Percentiles rank a stretch among this genome's conserved stretches.
Conservation (phyloP, 345 rosid genomes). For the Bruguiera parviflora region DNA sequence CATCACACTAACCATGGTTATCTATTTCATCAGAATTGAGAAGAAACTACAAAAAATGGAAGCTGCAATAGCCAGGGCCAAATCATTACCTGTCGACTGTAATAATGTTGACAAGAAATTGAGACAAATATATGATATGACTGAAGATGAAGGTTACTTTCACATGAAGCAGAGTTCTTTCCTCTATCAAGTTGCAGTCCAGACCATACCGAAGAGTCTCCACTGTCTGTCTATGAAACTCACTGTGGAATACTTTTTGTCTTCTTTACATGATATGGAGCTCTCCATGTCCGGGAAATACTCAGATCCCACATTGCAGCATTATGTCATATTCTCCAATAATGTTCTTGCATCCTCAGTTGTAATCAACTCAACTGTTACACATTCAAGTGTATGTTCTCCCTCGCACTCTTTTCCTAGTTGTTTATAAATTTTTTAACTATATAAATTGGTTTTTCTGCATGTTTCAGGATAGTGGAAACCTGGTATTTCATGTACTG, state of each 20-base stretch:
- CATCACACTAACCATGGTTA: conserved; percentile 10
- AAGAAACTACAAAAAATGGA: conserved; percentile 60
- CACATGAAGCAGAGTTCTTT: conserved; percentile 78
- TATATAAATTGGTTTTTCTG: conserved; percentile 23
- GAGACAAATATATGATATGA: conserved; percentile 84
- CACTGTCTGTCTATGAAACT: conserved; percentile 34
- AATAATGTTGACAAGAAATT: conserved; percentile 88
- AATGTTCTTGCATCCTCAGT: conserved; percentile 33
- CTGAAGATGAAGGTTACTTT: conserved; percentile 88
- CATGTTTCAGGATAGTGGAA: conserved; percentile 72
- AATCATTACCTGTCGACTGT: conserved; percentile 67
- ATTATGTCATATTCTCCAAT: conserved; percentile 25
- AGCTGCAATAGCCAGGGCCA: conserved; percentile 65
- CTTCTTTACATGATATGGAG: conserved; percentile 39
- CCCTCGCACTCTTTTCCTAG: conserved; percentile 7
- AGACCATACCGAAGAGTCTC: conserved; percentile 34
- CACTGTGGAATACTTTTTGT: conserved; percentile 29
- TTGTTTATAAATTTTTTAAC: conserved; percentile 9
- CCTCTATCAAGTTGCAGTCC: conserved; percentile 41
- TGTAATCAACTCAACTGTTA: conserved; percentile 35
- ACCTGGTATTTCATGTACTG: conserved; percentile 35
- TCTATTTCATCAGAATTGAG: conserved; percentile 51
- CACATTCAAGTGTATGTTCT: conserved; percentile 40
- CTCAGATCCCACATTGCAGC: conserved; percentile 30
- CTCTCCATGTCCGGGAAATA: conserved; percentile 43